Percentiles rank a stretch among this genome's conserved stretches.
Evolutionary conservation across 2,329 filamentous ascomycete genomes (phyloP).

Genomic region (Ophiostoma australiae): DNA sequence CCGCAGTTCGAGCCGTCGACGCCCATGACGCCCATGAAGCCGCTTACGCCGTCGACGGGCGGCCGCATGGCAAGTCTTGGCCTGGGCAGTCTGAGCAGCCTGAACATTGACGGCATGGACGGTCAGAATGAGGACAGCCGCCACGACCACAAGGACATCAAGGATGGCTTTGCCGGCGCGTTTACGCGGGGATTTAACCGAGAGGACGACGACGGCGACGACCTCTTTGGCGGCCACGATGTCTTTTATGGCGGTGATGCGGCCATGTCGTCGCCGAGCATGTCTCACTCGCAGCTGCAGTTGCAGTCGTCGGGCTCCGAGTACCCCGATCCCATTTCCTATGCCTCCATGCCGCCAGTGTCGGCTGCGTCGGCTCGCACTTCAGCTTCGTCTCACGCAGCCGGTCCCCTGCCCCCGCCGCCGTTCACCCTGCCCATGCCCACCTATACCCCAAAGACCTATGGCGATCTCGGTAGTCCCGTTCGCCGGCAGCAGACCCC

Average conservation of each 20-base stretch:
- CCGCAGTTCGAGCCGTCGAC: not conserved
- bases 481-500: not conserved
- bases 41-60: not conserved
- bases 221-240: not conserved
- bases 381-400: not conserved
- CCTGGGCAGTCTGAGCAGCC: not conserved
- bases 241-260: not conserved
- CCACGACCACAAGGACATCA: not conserved
- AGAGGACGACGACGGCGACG: not conserved
- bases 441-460: not conserved
- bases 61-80: not conserved
- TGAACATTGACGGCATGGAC: not conserved
- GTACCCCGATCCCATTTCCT: constrained; percentile 3
- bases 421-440: constrained; percentile 6
- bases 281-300: not conserved
- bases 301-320: not conserved
- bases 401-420: not conserved
- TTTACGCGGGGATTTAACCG: not conserved
- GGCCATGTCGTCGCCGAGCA: not conserved
- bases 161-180: not conserved
- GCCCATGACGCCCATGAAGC: not conserved
- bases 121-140: not conserved
- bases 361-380: not conserved
- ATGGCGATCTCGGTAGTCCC: not conserved
- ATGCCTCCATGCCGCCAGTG: constrained; percentile 9